Evolutionary conservation across 2,329 filamentous ascomycete genomes (phyloP).

Genomic region (Chrysosporium keratinophilum): DNA sequence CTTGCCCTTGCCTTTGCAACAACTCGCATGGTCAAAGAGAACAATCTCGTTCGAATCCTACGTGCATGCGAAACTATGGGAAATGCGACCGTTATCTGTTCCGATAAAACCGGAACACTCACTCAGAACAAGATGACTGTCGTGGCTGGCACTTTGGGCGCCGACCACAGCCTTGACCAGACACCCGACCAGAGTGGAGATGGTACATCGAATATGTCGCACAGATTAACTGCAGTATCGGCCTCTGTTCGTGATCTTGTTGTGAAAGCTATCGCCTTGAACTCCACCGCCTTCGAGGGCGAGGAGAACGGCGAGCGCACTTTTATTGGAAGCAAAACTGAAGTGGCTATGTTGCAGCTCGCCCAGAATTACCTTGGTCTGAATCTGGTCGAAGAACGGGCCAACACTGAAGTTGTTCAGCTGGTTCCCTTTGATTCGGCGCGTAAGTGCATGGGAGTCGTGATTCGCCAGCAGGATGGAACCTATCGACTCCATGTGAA

Average conservation of each 20-base stretch:
- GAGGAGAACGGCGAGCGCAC: slow-evolving; percentile 54
- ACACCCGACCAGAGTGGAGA: slow-evolving; percentile 16
- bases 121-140: slow-evolving; percentile 70
- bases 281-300: slow-evolving; percentile 66
- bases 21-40: slow-evolving; percentile 65
- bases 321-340: slow-evolving; percentile 68
- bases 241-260: slow-evolving; percentile 28
- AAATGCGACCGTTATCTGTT: slow-evolving; percentile 69
- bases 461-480: slow-evolving; percentile 31
- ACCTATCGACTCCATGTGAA: slow-evolving; percentile 40
- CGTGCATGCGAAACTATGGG: slow-evolving; percentile 75
- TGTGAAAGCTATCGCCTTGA: slow-evolving; percentile 35
- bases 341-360: slow-evolving; percentile 62
- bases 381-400: slow-evolving; percentile 54
- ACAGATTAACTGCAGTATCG: slow-evolving; percentile 27
- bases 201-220: slow-evolving; percentile 20
- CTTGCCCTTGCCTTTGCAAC: slow-evolving; percentile 67
- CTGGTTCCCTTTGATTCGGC: slow-evolving; percentile 66
- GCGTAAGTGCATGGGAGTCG: slow-evolving; percentile 54
- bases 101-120: slow-evolving; percentile 66
- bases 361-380: slow-evolving; percentile 58
- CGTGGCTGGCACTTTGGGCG: slow-evolving; percentile 59
- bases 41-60: slow-evolving; percentile 65
- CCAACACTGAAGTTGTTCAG: slow-evolving; percentile 51
- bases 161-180: slow-evolving; percentile 46